A percentile compares a stretch with the other conserved stretches of the same genome.
These are phyloP conservation scores for Calonectria leucothoes DNA, from an alignment of 2,329 filamentous ascomycete genomes.

Conservation along the genomic window DNA sequence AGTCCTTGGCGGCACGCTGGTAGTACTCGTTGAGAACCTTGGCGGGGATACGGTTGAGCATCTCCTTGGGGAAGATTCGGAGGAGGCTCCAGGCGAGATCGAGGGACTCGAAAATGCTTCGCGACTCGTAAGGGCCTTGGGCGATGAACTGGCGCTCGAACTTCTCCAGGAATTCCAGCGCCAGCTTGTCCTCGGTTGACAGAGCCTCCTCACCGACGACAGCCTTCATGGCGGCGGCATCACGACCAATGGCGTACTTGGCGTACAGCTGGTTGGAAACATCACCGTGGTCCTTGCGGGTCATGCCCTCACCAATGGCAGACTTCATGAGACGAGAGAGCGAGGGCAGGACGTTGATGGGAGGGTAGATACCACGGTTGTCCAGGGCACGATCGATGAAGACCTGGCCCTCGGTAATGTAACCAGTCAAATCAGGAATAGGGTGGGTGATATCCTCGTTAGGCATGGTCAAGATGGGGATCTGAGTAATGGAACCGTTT, in stretches of 20 bases:
- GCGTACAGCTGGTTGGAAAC: constrained; percentile 99
- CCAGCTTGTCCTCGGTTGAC: constrained; percentile 96
- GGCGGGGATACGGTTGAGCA: constrained; percentile 93
- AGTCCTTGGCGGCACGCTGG: constrained; percentile 72
- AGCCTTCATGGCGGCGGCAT: constrained; percentile 98
- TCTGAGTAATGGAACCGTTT: constrained; percentile 98
- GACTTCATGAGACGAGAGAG: constrained; percentile 99
- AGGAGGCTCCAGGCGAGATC: constrained; percentile 97
- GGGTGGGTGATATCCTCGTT: constrained; percentile 99
- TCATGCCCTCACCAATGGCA: constrained; percentile 97
- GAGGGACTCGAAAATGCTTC: constrained; percentile 91
- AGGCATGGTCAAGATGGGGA: constrained; percentile 98
- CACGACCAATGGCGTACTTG: constrained; percentile 99
- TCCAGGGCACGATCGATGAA: constrained; percentile 93
- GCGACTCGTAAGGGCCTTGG: constrained; percentile 92
- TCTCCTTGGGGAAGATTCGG: constrained; percentile 96
- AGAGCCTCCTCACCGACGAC: constrained; percentile 98
- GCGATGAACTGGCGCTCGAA: constrained; percentile 96
- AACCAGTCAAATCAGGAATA: constrained; percentile 97
- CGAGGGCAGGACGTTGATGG: constrained; percentile 98
- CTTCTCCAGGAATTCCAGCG: constrained; percentile 97
- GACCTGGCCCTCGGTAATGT: constrained; percentile 99
- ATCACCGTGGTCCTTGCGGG: constrained; percentile 95
- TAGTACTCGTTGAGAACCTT: constrained; percentile 88
- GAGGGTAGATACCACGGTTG: constrained; percentile 98